Evolutionary conservation across 208 protist genomes (phyloP).

Genomic region (Phytomonas sp.): DNA sequence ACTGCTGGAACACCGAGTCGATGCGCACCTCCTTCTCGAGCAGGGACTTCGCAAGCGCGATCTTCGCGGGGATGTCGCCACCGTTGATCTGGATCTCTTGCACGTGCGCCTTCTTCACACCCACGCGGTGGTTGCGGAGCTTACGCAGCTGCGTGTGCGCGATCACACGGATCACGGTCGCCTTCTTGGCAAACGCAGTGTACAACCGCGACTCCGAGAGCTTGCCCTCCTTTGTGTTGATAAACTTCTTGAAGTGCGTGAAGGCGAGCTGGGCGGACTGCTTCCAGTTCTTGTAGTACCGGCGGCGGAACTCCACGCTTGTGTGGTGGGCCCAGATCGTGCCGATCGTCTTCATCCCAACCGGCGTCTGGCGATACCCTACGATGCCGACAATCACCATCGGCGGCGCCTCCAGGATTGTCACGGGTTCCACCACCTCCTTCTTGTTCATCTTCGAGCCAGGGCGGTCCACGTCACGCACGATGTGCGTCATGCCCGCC

Average conservation of each 20-base stretch:
- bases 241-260: constrained; percentile 87
- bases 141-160: constrained; percentile 97
- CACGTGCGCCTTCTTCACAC: constrained; percentile 98
- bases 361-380: constrained; percentile 96
- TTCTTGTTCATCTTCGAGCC: constrained; percentile 97
- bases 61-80: constrained; percentile 94
- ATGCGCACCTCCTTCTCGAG: constrained; percentile 97
- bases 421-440: constrained; percentile 98
- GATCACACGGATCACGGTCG: constrained; percentile 95
- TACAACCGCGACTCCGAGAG: constrained; percentile 84
- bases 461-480: constrained; percentile 95
- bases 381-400: constrained; percentile 98
- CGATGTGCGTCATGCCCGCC: constrained; percentile 99
- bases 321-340: constrained; percentile 98
- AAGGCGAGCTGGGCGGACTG: constrained; percentile 97
- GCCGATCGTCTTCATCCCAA: constrained; percentile 94
- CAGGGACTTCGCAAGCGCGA: constrained; percentile 89
- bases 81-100: constrained; percentile 99
- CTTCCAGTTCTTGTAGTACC: constrained; percentile 99
- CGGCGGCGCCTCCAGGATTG: constrained; percentile 97
- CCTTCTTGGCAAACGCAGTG: constrained; percentile 94
- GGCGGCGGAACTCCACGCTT: constrained; percentile 89
- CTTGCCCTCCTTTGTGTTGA: constrained; percentile 76
- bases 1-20: constrained; percentile 91
- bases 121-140: constrained; percentile 95